phyloP scores from a whole-genome alignment of 2,329 filamentous ascomycete genomes.

The Stagonosporopsis cucurbitacearum region DNA sequence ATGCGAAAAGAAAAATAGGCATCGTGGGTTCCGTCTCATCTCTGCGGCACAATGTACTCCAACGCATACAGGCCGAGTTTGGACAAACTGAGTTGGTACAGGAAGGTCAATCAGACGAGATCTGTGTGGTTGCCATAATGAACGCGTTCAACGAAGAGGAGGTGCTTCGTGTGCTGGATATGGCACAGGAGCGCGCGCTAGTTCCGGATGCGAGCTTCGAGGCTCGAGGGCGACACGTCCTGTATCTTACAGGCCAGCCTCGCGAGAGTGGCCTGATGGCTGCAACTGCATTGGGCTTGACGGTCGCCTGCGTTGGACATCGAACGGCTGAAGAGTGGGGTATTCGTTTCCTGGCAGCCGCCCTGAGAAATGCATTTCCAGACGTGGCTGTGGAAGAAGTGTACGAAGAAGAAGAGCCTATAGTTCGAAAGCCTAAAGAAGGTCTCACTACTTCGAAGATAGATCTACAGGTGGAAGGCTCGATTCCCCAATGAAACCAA shows the following conservation, averaged over 20 bases:
- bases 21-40: conserved; percentile 37
- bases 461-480: neutral
- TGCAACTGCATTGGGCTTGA: conserved; percentile 41
- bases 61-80: conserved; percentile 35
- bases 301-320: conserved; percentile 50
- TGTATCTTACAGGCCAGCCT: conserved; percentile 51
- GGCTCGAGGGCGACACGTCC: conserved; percentile 32
- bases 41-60: conserved; percentile 22
- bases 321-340: conserved; percentile 50
- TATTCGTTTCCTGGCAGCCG: conserved; percentile 42
- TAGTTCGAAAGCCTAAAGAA: neutral
- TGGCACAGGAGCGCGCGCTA: conserved; percentile 35
- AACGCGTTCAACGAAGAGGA: conserved; percentile 50
- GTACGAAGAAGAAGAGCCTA: conserved; percentile 43
- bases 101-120: conserved; percentile 31
- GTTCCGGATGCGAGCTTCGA: conserved; percentile 24
- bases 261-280: conserved; percentile 42
- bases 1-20: conserved; percentile 47
- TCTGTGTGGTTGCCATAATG: conserved; percentile 47
- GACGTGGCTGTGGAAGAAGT: conserved; percentile 42
- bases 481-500: neutral
- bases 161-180: conserved; percentile 43
- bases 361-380: conserved; percentile 41
- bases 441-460: neutral
- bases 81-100: conserved; percentile 36